Base-by-base conservation (phyloP, 2,329 filamentous ascomycete species). In the Colletotrichum somersetense region DNA sequence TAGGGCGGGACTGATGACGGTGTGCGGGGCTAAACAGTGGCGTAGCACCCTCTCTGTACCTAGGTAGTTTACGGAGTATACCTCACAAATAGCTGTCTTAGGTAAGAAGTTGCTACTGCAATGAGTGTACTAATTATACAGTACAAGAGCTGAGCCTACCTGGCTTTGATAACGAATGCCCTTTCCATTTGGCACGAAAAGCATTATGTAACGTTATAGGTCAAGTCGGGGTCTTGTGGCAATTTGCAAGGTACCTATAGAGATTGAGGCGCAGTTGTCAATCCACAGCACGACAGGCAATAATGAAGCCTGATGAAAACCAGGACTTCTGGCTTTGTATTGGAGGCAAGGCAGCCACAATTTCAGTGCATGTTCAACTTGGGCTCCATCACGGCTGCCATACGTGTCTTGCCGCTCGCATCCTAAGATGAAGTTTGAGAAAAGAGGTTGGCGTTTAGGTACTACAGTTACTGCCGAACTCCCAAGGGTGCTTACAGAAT, bases 1-100 rank as follows among this genome's bases (percentile, higher is more conserved):
- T 46, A 35, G 56, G 35, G 52, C 44, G 59, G 52, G 18, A 23
- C 50, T 18, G 52, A 57, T 58, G 59, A 64, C 52, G 59, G 42
- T 68, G 23, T 56, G 65, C 65, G 65, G 65, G 65, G 57, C 64
- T 23, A 38, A 23, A n/a, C 33, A 59, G 11, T 66, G 52, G 40
- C 23, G 40, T 10, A 30, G 42, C 35, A 40, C 35, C 62, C 62
- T n/a, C 52, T 14, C 5, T 30, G 50, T 53, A 7, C 18, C 44
- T 46, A n/a, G 12, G 1, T 6, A 4, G 42, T 18, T 40, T 40
- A 40, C 38, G 38, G 38, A 40, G 11, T 20, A 18, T 44, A 44
- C 50, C 26, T 56, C 6, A 38, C 55, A 58, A 42, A 42, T 35
- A n/a, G n/a, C 55, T 5, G 35, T 11, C 35, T 58, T 58, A 58